phyloP scores from a whole-genome alignment of 805 yeast genomes.

The Wickerhamomyces tratensis region DNA sequence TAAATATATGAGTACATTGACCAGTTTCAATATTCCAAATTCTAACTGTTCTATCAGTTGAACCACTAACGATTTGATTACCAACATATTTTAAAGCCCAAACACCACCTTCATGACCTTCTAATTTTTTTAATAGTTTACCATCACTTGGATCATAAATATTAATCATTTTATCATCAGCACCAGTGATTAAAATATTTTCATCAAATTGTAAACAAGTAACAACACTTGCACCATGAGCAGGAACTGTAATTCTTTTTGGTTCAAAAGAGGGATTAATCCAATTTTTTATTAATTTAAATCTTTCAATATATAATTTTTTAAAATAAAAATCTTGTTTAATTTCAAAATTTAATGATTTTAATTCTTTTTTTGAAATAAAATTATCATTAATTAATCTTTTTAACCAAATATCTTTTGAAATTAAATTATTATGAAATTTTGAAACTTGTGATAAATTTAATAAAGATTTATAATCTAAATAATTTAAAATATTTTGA shows the following conservation, averaged over 20 bases:
- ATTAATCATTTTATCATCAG: constrained; percentile 77
- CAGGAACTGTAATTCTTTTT: constrained; percentile 50
- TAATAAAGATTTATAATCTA: constrained; percentile 56
- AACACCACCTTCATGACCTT: constrained; percentile 96
- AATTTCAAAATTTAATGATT: constrained; percentile 21
- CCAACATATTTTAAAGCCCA: constrained; percentile 93
- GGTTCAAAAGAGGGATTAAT: constrained; percentile 66
- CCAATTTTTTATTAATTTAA: constrained; percentile 51
- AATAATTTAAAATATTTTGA: constrained; percentile 48
- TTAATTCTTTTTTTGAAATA: constrained; percentile 29
- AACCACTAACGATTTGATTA: constrained; percentile 81
- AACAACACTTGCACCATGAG: constrained; percentile 75
- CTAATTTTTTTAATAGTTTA: constrained; percentile 44
- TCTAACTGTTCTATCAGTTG: constrained; percentile 89
- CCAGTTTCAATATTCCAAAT: constrained; percentile 87
- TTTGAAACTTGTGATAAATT: constrained; percentile 55
- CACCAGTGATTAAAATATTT: constrained; percentile 84
- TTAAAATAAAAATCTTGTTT: constrained; percentile 8
- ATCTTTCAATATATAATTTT: constrained; percentile 11
- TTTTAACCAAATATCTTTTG: constrained; percentile 60
- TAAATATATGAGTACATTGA: constrained; percentile 80
- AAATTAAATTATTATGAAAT: constrained; percentile 60
- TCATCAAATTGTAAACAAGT: constrained; percentile 93
- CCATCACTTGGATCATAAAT: constrained; percentile 77
- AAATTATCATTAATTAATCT: constrained; percentile 54